Evolutionary conservation across 352 stramenopile species (phyloP).

Genomic region (Pythium coloratum): DNA sequence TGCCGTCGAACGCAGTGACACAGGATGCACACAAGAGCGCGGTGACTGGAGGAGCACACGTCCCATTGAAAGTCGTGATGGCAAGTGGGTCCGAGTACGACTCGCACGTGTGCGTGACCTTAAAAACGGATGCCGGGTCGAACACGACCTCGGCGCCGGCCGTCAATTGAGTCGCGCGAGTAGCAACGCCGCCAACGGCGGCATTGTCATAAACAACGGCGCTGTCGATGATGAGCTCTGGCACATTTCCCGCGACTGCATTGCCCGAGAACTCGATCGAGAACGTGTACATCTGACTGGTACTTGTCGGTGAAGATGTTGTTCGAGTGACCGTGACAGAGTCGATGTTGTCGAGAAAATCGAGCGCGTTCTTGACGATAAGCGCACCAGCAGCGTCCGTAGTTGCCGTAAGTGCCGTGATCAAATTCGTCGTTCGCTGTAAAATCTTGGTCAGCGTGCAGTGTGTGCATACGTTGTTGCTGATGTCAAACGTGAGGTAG

Average conservation of each 20-base stretch:
- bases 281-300: conserved; percentile 76
- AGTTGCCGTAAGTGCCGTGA: conserved; percentile 35
- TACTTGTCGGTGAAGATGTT: conserved; percentile 8
- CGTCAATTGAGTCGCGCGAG: conserved; percentile 32
- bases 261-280: conserved; percentile 86
- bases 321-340: conserved; percentile 38
- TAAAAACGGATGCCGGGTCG: conserved; percentile 44
- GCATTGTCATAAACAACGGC: conserved; percentile 35
- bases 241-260: conserved; percentile 85
- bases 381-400: conserved; percentile 23
- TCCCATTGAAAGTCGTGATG: conserved; percentile 50
- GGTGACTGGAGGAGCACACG: conserved; percentile 41
- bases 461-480: conserved; percentile 56
- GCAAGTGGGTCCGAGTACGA: conserved; percentile 81
- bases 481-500: conserved; percentile 64
- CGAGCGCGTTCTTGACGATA: conserved; percentile 34
- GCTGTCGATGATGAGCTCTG: conserved; percentile 54
- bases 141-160: conserved; percentile 50
- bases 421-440: conserved; percentile 43
- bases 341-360: conserved; percentile 60
- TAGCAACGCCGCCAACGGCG: conserved; percentile 34
- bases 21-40: conserved; percentile 52
- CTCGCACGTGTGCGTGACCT: conserved; percentile 70
- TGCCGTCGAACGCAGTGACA: conserved; percentile 64
- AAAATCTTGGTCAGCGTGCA: conserved; percentile 66